A percentile compares a stretch with the other conserved stretches of the same genome.
phyloP scores from a whole-genome alignment of 257 asterid species.

The Linderniella brevidens region DNA sequence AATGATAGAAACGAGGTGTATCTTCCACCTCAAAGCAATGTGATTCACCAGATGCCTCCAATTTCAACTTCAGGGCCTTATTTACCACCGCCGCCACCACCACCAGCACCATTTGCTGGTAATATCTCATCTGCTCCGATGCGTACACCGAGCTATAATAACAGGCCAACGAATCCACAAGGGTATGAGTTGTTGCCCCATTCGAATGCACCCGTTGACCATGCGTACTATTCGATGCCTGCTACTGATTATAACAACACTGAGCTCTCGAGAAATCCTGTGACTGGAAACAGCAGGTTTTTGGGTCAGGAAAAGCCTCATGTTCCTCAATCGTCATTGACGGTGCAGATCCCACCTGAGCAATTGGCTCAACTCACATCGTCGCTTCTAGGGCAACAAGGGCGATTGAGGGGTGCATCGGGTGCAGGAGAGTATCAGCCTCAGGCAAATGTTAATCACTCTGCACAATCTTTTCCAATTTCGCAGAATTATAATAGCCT shows the following conservation, averaged over 20 bases:
- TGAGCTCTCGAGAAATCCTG: conserved; percentile 10
- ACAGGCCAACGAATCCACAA: background rate
- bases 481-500: background rate
- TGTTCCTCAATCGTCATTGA: conserved; percentile 19
- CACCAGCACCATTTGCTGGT: background rate
- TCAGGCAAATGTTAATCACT: conserved; percentile 18
- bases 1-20: conserved; percentile 24
- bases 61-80: conserved; percentile 41
- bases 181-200: conserved; percentile 13
- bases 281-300: conserved; percentile 22
- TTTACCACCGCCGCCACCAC: conserved; percentile 20
- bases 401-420: conserved; percentile 21
- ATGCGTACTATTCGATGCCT: conserved; percentile 19
- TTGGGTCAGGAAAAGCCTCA: conserved; percentile 26
- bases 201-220: conserved; percentile 15
- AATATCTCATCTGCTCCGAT: conserved; percentile 11
- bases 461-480: too few relatives aligned
- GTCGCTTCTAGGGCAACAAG: conserved; percentile 59
- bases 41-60: conserved; percentile 22
- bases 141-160: conserved; percentile 8
- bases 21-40: conserved; percentile 18
- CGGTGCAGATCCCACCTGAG: conserved; percentile 32
- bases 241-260: conserved; percentile 18
- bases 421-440: conserved; percentile 30
- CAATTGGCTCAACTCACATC: conserved; percentile 66